A percentile compares a stretch with the other conserved stretches of the same genome.
Evolutionary conservation across 495 filamentous ascomycete genomes (phyloP).

Genomic region (Aspergillus nidulans): DNA sequence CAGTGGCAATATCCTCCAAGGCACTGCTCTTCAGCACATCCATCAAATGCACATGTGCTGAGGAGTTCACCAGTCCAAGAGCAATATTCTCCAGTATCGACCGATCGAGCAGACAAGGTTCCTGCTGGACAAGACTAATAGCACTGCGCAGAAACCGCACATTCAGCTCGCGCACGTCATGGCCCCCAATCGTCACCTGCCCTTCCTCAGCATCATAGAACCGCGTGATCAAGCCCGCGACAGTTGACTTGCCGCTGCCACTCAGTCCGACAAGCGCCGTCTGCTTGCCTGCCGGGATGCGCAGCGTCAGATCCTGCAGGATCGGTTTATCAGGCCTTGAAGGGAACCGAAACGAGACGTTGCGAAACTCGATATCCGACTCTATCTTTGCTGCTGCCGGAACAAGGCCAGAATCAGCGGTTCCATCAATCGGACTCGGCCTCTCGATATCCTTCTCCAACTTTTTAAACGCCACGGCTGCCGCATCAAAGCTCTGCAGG

Average conservation of each 20-base stretch:
- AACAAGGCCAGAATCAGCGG: constrained; percentile 29
- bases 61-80: constrained; percentile 56
- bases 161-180: constrained; percentile 50
- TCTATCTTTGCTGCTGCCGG: constrained; percentile 24
- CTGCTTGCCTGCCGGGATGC: constrained; percentile 51
- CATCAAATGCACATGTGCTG: constrained; percentile 31
- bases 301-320: constrained; percentile 40
- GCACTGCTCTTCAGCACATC: constrained; percentile 26
- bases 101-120: constrained; percentile 56
- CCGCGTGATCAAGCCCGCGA: constrained; percentile 52
- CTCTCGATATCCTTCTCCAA: constrained; percentile 49
- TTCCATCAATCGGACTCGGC: constrained; percentile 46
- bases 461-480: constrained; percentile 49
- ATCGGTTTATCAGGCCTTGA: constrained; percentile 55
- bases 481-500: constrained; percentile 56
- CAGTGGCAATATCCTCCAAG: constrained; percentile 25
- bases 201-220: constrained; percentile 43
- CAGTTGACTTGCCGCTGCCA: constrained; percentile 67
- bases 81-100: constrained; percentile 67
- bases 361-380: constrained; percentile 40
- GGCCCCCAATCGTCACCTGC: constrained; percentile 45
- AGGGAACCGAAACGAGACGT: constrained; percentile 59
- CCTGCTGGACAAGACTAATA: constrained; percentile 63
- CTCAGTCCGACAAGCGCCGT: constrained; percentile 66
- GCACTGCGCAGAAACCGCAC: constrained; percentile 52